Conservation (phyloP, 2,329 filamentous ascomycete species). For the Tolypocladium nubicola region DNA sequence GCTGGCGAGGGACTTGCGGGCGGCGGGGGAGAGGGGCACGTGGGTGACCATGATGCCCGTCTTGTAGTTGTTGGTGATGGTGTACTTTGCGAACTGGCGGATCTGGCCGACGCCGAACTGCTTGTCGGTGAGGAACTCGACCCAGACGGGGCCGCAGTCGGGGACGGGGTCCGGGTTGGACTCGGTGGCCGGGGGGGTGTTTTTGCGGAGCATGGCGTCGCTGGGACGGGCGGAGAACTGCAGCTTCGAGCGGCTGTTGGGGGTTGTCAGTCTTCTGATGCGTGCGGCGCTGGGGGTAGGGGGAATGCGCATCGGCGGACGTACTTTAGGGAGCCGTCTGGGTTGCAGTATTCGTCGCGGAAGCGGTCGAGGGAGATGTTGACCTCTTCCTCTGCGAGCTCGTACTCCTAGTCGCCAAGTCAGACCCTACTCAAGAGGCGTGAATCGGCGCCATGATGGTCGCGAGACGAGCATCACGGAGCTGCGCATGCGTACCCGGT, state of each 20-base stretch:
- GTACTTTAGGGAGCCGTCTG: conserved; percentile 68
- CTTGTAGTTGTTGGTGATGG: conserved; percentile 70
- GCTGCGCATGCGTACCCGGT: conserved; percentile 53
- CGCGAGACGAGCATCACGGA: not conserved
- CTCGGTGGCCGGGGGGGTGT: conserved; percentile 61
- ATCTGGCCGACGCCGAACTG: conserved; percentile 86
- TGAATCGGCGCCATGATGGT: not conserved
- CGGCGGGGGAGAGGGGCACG: conserved; percentile 72
- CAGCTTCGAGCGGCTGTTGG: conserved; percentile 65
- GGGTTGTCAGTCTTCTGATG: not conserved
- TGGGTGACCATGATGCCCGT: conserved; percentile 86
- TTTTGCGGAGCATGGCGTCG: conserved; percentile 73
- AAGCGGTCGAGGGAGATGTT: conserved; percentile 80
- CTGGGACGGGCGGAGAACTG: conserved; percentile 82
- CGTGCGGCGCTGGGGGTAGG: not conserved
- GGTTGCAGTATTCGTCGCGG: conserved; percentile 57
- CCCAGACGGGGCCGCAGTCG: conserved; percentile 79
- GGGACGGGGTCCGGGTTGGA: conserved; percentile 59
- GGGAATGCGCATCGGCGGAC: conserved; percentile 13
- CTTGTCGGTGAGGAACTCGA: conserved; percentile 79
- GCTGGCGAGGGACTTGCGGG: conserved; percentile 74
- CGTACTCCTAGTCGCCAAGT: conserved; percentile 61
- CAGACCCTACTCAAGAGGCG: not conserved
- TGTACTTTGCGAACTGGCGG: conserved; percentile 76
- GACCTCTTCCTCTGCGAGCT: conserved; percentile 81